Evolutionary conservation across 164 flowering plant species (phyloP).

Genomic region (Tetracentron sinense): DNA sequence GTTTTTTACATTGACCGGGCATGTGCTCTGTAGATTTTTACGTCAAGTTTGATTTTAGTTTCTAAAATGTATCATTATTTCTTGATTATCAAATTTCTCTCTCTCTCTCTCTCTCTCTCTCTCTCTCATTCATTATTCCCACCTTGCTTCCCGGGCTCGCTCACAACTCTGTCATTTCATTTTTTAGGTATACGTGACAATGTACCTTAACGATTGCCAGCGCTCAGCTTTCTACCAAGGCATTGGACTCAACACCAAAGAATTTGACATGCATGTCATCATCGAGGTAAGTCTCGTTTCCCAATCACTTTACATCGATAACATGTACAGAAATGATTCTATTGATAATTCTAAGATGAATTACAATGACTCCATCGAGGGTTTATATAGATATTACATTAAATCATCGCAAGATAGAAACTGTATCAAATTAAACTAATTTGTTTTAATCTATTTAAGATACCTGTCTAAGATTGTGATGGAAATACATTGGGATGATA

Average conservation of each 20-base stretch:
- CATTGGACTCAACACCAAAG: constrained; percentile 93
- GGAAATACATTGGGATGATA: no score
- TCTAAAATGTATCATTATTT: no score
- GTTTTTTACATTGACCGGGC: no score
- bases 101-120: background rate
- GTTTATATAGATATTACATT: no score
- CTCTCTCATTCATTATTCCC: background rate
- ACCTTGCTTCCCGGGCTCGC: background rate
- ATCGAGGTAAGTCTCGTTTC: constrained; percentile 61
- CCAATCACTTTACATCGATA: background rate
- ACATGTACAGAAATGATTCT: no score
- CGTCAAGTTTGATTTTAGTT: background rate
- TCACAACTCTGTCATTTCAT: background rate
- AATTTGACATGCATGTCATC: constrained; percentile 97
- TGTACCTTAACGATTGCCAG: constrained; percentile 95
- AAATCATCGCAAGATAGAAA: no score
- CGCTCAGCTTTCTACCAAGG: constrained; percentile 93
- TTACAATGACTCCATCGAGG: background rate
- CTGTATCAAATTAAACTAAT: no score
- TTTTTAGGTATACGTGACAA: constrained; percentile 90
- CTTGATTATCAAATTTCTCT: background rate
- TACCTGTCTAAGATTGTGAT: no score
- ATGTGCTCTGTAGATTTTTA: no score
- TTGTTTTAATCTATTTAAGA: no score
- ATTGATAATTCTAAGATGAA: no score